A percentile compares a stretch with the other conserved stretches of the same genome.
Evolutionary conservation across 1,284 basidiomycete species (phyloP).

Genomic region (Irpex sp.): DNA sequence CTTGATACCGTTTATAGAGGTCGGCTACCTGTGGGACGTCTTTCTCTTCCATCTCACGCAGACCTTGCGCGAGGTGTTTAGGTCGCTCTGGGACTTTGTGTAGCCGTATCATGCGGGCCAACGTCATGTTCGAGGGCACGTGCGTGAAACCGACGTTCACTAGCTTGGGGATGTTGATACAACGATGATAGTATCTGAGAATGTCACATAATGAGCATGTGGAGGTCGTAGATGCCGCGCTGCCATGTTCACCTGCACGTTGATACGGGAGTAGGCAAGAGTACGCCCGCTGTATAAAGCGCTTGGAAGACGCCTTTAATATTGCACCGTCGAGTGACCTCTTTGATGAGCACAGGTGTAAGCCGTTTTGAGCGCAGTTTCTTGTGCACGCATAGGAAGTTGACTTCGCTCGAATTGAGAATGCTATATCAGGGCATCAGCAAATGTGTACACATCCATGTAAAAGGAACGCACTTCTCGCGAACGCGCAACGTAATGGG

Average conservation of each 20-base stretch:
- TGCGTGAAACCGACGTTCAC: slow-evolving; percentile 91
- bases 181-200: slow-evolving; percentile 87
- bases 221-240: slow-evolving; percentile 8
- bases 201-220: slow-evolving; percentile 4
- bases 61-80: slow-evolving; percentile 43
- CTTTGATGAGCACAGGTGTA: slow-evolving; percentile 96
- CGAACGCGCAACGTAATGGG: slow-evolving; percentile 83
- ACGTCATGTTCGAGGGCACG: slow-evolving; percentile 80
- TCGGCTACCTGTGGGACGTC: slow-evolving; percentile 76
- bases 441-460: not conserved
- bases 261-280: slow-evolving; percentile 88
- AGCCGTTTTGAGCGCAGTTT: slow-evolving; percentile 95
- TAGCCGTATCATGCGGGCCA: slow-evolving; percentile 80
- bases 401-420: slow-evolving; percentile 85
- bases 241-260: slow-evolving; percentile 59
- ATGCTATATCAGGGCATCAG: slow-evolving; percentile 40
- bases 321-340: slow-evolving; percentile 93
- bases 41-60: slow-evolving; percentile 85
- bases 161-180: slow-evolving; percentile 90
- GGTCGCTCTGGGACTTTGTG: slow-evolving; percentile 65
- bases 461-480: slow-evolving; percentile 53
- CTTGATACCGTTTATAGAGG: slow-evolving; percentile 81
- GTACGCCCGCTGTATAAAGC: slow-evolving; percentile 92
- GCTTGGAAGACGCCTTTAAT: slow-evolving; percentile 94
- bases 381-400: slow-evolving; percentile 98